Evolutionary conservation across 2,329 filamentous ascomycete genomes (phyloP), one percentile per base, ranked within the genome.

Genomic region (Cercospora sp.): DNA sequence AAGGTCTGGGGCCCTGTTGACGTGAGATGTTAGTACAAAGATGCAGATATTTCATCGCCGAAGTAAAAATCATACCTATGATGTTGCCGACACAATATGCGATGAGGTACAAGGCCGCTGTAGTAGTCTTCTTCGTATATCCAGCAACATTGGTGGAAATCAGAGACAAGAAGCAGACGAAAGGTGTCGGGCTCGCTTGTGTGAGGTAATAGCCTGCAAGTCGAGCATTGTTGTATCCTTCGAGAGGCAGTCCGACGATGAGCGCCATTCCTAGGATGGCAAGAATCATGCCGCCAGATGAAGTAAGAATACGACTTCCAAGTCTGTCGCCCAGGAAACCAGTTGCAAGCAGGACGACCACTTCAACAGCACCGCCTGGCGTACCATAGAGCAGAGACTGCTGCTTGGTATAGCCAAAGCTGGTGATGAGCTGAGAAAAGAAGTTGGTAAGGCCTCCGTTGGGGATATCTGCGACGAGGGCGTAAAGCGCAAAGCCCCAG

Each of bases 181-280:
- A 91, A 0, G 87, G 82, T 0, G 87, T 88, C 0, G 88, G 84
- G 10, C 82, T 83, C 1, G 87, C 84, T 73, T 87, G 84, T 0
- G 87, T 89, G 61, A 91, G 79, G 77, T 91, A 91, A 76, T 89
- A 91, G 0, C 89, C 89, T 0, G 88, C 88, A 1, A 88, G 83
- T 12, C 75, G 69, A 10, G 88, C 89, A 1, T 80, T 82, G 68
- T 85, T 86, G n/a, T 64, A 64, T 72, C 87, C 87, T n/a, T 79
- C 76, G 3, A 87, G 75, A 0, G 88, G 87, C 3, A 91, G 79
- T 2, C 86, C 87, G 9, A 89, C 85, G 67, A 91, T 88, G n/a
- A 91, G 82, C 0, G 88, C 79, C 80, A 89, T 85, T 51, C 88
- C 88, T 1, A 90, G 67, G n/a, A 89, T 85, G 0, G 85, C 78